Percentiles rank a stretch among this genome's conserved stretches.
Evolutionary conservation across 768 basidiomycete species (phyloP).

Genomic region (Lyophyllum decastes): DNA sequence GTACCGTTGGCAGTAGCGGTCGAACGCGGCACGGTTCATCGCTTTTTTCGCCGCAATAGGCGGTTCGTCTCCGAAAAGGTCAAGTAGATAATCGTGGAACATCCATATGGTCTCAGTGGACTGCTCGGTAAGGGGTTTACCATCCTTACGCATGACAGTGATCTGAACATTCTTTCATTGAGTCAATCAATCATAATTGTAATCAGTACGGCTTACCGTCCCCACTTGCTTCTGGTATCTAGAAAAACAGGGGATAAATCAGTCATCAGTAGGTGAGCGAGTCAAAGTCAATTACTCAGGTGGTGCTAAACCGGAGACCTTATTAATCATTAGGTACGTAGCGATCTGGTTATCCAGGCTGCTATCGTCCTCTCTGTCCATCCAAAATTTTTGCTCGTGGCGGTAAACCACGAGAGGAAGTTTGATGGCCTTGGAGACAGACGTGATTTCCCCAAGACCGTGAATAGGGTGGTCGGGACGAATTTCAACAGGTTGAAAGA

Average conservation of each 20-base stretch:
- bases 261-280: too few species aligned
- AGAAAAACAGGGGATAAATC: neutral
- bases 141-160: slow-evolving; percentile 15
- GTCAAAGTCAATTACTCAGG: neutral
- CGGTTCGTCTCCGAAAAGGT: slow-evolving; percentile 21
- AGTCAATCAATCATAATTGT: too few species aligned
- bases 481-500: slow-evolving; percentile 7
- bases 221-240: slow-evolving; percentile 11
- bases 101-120: slow-evolving; percentile 29
- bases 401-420: slow-evolving; percentile 10
- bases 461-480: slow-evolving; percentile 8
- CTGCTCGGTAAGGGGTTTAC: slow-evolving; percentile 8
- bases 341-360: slow-evolving; percentile 11
- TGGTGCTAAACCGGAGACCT: slow-evolving; percentile 1
- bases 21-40: slow-evolving; percentile 6
- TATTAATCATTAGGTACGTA: slow-evolving; percentile 13
- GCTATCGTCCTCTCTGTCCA: neutral
- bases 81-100: slow-evolving; percentile 32
- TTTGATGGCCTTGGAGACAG: slow-evolving; percentile 8
- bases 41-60: neutral
- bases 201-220: slow-evolving; percentile 2
- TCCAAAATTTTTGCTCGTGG: slow-evolving; percentile 3
- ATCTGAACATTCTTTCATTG: neutral
- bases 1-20: slow-evolving; percentile 5
- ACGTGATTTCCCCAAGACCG: slow-evolving; percentile 5